A percentile compares a stretch with the other conserved stretches of the same genome.
Evolutionary conservation across 345 rosid species (phyloP).

Genomic region (Euphorbia peplus): DNA sequence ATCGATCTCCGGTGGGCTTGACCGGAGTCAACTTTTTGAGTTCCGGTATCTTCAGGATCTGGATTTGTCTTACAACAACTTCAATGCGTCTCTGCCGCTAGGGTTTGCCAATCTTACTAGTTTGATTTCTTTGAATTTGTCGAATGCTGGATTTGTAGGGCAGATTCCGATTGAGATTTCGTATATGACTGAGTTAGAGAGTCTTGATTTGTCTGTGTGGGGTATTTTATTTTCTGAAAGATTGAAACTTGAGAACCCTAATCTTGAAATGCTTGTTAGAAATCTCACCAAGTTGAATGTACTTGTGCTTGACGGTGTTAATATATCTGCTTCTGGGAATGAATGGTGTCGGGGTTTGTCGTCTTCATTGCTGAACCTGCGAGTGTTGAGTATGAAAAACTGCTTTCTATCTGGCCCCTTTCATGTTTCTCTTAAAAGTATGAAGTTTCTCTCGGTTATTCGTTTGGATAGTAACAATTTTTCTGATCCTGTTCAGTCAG

Average conservation of each 20-base stretch:
- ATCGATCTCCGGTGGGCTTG: conserved; percentile 29
- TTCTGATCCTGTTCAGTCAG: conserved; percentile 20
- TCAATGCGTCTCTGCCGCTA: conserved; percentile 24
- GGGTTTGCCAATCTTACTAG: conserved; percentile 29
- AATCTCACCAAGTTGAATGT: conserved; percentile 20
- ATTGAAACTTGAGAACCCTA: conserved; percentile 33
- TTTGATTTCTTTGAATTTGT: conserved; percentile 36
- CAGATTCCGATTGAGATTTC: conserved; percentile 41
- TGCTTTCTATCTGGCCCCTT: conserved; percentile 38
- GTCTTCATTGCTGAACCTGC: conserved; percentile 28
- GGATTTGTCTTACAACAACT: conserved; percentile 37
- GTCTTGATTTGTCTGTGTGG: conserved; percentile 40
- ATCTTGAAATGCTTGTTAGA: conserved; percentile 20
- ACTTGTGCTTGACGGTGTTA: conserved; percentile 37
- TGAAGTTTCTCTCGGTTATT: conserved; percentile 18
- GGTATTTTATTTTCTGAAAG: background rate
- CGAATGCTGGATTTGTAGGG: conserved; percentile 38
- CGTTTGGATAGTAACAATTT: conserved; percentile 21
- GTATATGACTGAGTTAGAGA: conserved; percentile 32
- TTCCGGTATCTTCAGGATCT: conserved; percentile 37
- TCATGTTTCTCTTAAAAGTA: conserved; percentile 19
- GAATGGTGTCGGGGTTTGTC: conserved; percentile 35
- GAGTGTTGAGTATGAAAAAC: conserved; percentile 37
- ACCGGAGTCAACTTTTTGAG: conserved; percentile 29
- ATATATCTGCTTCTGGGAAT: conserved; percentile 24